Percentiles rank a stretch among this genome's conserved stretches.
phyloP scores from a whole-genome alignment of 225 moss, liverwort and hornwort genomes.

The Sphagnum contortum region DNA sequence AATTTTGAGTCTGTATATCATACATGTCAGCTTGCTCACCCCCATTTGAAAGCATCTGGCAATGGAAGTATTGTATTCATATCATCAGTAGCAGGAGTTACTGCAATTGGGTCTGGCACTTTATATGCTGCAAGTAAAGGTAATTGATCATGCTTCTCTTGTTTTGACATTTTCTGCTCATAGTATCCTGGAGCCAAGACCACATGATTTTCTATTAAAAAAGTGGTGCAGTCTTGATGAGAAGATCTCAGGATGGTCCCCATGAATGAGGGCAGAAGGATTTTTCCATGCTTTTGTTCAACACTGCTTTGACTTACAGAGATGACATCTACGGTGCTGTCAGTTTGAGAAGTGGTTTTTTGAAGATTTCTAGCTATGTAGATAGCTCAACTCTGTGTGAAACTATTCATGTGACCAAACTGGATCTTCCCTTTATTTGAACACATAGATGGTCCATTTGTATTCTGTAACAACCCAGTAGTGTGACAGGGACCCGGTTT shows the following conservation, averaged over 20 bases:
- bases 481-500: too few relatives aligned
- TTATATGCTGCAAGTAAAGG: constrained; percentile 69
- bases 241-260: too few relatives aligned
- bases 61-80: constrained; percentile 51
- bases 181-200: neutral
- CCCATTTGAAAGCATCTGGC: constrained; percentile 51
- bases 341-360: too few relatives aligned
- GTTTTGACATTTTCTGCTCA: neutral
- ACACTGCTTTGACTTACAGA: neutral
- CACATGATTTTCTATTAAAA: neutral
- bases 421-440: too few relatives aligned
- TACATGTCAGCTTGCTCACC: constrained; percentile 59
- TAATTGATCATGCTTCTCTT: neutral
- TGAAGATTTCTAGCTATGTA: too few relatives aligned
- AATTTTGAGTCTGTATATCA: constrained; percentile 75
- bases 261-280: too few relatives aligned
- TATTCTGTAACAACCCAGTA: too few relatives aligned
- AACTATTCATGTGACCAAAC: too few relatives aligned
- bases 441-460: too few relatives aligned
- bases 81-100: constrained; percentile 70
- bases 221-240: too few relatives aligned
- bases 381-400: too few relatives aligned
- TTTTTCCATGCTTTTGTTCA: neutral
- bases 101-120: constrained; percentile 30
- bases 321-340: neutral